Base-by-base conservation (phyloP, 495 filamentous ascomycete species). In the Aspergillus bridgeri region DNA sequence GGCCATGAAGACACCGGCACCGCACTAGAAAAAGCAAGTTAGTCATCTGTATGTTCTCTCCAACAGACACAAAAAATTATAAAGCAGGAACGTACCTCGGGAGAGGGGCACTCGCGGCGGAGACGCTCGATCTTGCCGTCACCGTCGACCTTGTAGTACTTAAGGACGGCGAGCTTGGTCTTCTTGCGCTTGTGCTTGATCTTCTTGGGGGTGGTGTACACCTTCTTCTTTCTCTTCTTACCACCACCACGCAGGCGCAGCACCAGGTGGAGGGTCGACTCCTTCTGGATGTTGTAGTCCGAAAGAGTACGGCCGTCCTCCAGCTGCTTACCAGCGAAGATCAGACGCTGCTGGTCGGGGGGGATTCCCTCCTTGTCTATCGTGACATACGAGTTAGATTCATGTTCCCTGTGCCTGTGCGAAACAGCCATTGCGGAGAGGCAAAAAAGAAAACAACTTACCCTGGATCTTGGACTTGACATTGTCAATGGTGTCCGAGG, bases 141-240 rank as follows among this genome's bases (percentile, higher is more conserved):
- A 69, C 87, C 88, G 75, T 98, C 95, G 66, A 98, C 94, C 87
- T 98, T 98, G 89, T 98, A 98, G 90, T 97, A 98, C 88, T 98
- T 98, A 71, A 98, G 92, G 68, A 98, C 91, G 65, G 94, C 95
- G 70, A 98, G 84, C 87, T 98, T 98, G 84, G 89, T 96, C 92
- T 90, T 91, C 89, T 97, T 98, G 82, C 92, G 87, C 90, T 98
- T 98, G 83, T 98, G 94, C 92, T 98, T 98, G 89, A 98, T 98
- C 89, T 98, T 98, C 92, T 98, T 98, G 73, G 94, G 94, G 67
- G 95, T 98, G 71, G 90, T 97, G 86, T 98, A 98, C 58, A 98
- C 94, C 91, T 98, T 98, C 93, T 98, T 98, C 90, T 98, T 98
- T 68, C 94, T 83, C 91, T 98, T 98, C 91, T 98, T 98, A 71